These are phyloP conservation scores for Prunus mongolica DNA, from an alignment of 306 rosid species.

Conservation along the genomic window DNA sequence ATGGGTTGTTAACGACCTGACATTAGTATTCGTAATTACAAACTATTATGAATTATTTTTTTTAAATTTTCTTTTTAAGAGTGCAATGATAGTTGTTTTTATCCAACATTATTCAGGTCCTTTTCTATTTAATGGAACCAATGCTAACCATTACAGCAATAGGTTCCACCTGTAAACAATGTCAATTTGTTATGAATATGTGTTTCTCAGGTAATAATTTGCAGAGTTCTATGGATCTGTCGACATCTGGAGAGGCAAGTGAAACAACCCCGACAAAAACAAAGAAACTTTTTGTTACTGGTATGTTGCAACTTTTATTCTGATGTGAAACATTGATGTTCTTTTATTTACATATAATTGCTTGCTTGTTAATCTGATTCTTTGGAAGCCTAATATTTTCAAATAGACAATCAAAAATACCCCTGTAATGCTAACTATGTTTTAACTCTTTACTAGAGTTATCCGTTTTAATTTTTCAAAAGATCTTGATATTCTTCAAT, in stretches of 20 bases:
- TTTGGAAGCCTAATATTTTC: neutral
- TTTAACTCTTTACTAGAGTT: neutral
- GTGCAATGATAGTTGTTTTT: neutral
- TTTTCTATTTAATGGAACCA: neutral
- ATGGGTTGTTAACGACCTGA: neutral
- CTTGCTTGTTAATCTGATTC: neutral
- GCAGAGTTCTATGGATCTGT: constrained; percentile 17
- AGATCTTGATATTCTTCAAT: neutral
- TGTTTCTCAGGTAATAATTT: constrained; percentile 30
- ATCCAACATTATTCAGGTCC: neutral
- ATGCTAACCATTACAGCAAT: neutral
- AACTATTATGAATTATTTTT: neutral
- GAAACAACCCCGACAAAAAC: constrained; percentile 35
- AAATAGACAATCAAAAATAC: neutral
- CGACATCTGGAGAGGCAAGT: constrained; percentile 30
- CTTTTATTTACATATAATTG: neutral
- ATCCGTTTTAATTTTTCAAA: neutral
- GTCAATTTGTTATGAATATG: neutral
- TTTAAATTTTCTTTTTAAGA: neutral
- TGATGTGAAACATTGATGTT: neutral
- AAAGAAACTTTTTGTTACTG: constrained; percentile 52
- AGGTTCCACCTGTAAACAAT: neutral
- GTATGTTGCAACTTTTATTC: constrained; percentile 22
- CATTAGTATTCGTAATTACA: neutral
- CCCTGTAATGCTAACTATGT: neutral